Base-by-base conservation (phyloP, 257 asterid genomes). In the Rehmannia glutinosa region DNA sequence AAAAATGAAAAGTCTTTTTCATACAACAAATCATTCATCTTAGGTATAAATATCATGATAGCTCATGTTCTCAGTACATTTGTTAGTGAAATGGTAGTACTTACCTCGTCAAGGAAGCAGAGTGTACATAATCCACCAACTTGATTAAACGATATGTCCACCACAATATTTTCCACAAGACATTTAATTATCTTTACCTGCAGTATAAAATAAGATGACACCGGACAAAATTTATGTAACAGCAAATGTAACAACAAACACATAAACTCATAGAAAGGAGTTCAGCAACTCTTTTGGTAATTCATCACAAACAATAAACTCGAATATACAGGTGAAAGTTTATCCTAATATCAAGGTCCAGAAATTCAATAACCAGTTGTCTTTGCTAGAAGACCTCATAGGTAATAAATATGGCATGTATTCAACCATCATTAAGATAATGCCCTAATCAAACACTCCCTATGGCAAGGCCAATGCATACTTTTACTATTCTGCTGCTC, bases 121-220 rank as follows among this genome's bases (percentile, higher is more conserved):
- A 91, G 90, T 63, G 96, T 88, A 72, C 96, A 88, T 49, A 88
- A 75, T 20, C 97, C 97, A 60, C 97, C 95, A 45, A 91, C 85
- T 84, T 91, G 96, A 76, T 91, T 88, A 69, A 88, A 91, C 21
- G 97, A 91, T 72, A 91, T 88, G 78, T 91, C 97, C 49, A 91
- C 96, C 53, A 86, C 93, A 63, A 88, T 91, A 70, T 91, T 86
- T 72, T 86, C 96, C 62, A 88, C 96, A 62, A 91, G 84, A 72
- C 97, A 91, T 66, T 88, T 88, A 57, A 91, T 83, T 74, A 91
- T 64, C 74, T 91, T 91, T 68, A 91, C 96, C 97, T 91, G 87
- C 66, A 71, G 73, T 36, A 68, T 16, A 8, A 38, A 46, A 52
- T n/a, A 69, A 24, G 47, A 68, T 38, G 53, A 51, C 38, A 43